Conservation (phyloP, 2,329 filamentous ascomycete genomes). For the Penicillium freii region DNA sequence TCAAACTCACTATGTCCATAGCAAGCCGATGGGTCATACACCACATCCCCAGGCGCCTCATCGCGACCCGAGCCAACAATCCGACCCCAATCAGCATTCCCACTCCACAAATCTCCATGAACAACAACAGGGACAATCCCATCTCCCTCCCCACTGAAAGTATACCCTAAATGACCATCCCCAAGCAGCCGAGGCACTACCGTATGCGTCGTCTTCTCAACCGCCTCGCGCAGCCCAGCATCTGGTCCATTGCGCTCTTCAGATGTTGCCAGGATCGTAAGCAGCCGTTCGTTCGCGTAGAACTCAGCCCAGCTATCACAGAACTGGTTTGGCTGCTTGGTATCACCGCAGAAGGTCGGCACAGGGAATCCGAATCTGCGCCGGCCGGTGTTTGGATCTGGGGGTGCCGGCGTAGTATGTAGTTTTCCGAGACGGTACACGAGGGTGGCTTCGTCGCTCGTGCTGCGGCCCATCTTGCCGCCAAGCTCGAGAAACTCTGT, state of each 20-base stretch:
- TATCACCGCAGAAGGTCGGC: slow-evolving; percentile 82
- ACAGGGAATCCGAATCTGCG: slow-evolving; percentile 79
- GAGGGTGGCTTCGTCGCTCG: slow-evolving; percentile 49
- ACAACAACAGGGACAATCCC: slow-evolving; percentile 73
- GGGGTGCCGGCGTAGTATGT: slow-evolving; percentile 71
- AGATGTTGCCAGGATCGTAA: slow-evolving; percentile 60
- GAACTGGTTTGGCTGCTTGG: slow-evolving; percentile 75
- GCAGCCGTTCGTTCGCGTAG: slow-evolving; percentile 72
- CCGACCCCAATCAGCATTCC: slow-evolving; percentile 69
- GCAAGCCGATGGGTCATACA: slow-evolving; percentile 77
- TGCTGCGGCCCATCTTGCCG: slow-evolving; percentile 48
- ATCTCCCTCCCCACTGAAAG: slow-evolving; percentile 44
- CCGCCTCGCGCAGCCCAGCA: slow-evolving; percentile 57
- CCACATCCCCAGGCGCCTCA: slow-evolving; percentile 64
- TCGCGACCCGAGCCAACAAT: slow-evolving; percentile 51
- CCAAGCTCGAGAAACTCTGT: slow-evolving; percentile 78
- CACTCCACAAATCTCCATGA: slow-evolving; percentile 92
- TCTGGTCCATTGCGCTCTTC: slow-evolving; percentile 65
- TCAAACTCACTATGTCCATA: slow-evolving; percentile 91
- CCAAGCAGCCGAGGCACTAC: slow-evolving; percentile 78
- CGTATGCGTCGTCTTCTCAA: slow-evolving; percentile 60
- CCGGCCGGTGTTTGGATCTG: slow-evolving; percentile 25
- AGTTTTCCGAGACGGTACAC: slow-evolving; percentile 75
- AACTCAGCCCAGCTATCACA: slow-evolving; percentile 77
- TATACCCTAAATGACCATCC: slow-evolving; percentile 60